phyloP scores from a whole-genome alignment of 495 filamentous ascomycete genomes.

The Annulohypoxylon stygium region DNA sequence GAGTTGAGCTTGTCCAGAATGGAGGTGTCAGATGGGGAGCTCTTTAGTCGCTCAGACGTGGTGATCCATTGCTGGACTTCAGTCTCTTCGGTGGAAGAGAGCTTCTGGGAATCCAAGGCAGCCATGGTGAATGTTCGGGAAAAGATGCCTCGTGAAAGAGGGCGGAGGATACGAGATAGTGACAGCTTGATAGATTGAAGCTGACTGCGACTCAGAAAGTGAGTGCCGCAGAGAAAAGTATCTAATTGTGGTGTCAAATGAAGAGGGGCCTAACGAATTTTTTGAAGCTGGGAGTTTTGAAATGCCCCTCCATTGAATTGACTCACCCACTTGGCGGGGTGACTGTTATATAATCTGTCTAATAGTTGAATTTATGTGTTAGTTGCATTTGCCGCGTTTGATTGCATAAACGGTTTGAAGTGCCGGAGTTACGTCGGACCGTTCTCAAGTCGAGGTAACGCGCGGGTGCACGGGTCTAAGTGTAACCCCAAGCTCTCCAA shows the following conservation, averaged over 20 bases:
- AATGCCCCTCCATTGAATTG: slow-evolving; percentile 45
- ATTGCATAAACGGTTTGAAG: neutral
- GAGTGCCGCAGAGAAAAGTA: slow-evolving; percentile 27
- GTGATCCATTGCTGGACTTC: slow-evolving; percentile 91
- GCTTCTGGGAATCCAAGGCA: slow-evolving; percentile 76
- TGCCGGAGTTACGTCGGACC: slow-evolving; percentile 32
- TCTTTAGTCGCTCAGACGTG: slow-evolving; percentile 75
- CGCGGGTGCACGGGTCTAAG: slow-evolving; percentile 23
- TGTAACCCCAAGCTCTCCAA: slow-evolving; percentile 44
- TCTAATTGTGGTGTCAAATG: neutral
- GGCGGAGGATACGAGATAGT: slow-evolving; percentile 56
- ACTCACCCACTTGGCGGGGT: slow-evolving; percentile 25
- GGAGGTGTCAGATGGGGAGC: slow-evolving; percentile 66
- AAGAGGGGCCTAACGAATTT: slow-evolving; percentile 28
- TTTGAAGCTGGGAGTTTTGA: slow-evolving; percentile 9
- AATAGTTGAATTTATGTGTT: slow-evolving; percentile 8
- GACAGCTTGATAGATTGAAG: slow-evolving; percentile 62
- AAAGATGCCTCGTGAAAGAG: slow-evolving; percentile 61
- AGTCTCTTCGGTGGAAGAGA: slow-evolving; percentile 80
- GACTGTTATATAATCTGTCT: slow-evolving; percentile 14
- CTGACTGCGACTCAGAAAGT: slow-evolving; percentile 29
- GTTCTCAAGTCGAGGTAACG: neutral
- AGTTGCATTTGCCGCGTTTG: neutral
- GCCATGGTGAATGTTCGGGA: slow-evolving; percentile 60
- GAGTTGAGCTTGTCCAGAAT: slow-evolving; percentile 82